Conservation (phyloP, 116 monocot species). For the Cymodocea nodosa region DNA sequence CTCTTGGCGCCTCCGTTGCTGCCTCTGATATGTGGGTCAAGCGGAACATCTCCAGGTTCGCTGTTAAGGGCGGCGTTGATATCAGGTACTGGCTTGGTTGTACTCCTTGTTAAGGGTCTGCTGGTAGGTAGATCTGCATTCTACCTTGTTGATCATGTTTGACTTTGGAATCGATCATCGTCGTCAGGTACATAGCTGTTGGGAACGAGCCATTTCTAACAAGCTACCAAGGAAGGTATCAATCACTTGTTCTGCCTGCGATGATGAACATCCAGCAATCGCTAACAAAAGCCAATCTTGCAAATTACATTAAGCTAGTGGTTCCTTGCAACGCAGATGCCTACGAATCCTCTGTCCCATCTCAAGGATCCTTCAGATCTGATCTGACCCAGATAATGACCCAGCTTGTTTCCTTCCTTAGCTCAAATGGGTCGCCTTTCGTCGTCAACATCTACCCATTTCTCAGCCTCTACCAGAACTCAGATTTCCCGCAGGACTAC, state of each 20-base stretch:
- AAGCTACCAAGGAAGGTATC: constrained; percentile 69
- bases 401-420: constrained; percentile 66
- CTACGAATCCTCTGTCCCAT: constrained; percentile 58
- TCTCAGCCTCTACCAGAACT: constrained; percentile 58
- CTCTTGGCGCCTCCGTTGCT: constrained; percentile 36
- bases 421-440: constrained; percentile 65
- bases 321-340: constrained; percentile 99
- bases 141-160: neutral
- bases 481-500: constrained; percentile 92
- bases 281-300: constrained; percentile 51
- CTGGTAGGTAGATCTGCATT: too few species aligned
- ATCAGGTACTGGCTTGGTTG: constrained; percentile 46
- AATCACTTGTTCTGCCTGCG: constrained; percentile 61
- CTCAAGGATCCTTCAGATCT: constrained; percentile 71
- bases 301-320: constrained; percentile 67
- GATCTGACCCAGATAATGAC: constrained; percentile 79
- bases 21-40: constrained; percentile 54
- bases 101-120: too few species aligned
- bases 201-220: constrained; percentile 93
- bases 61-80: constrained; percentile 55
- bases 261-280: constrained; percentile 76
- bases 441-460: constrained; percentile 92
- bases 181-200: constrained; percentile 63
- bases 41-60: constrained; percentile 61
- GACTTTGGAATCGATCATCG: too few species aligned